A percentile compares a stretch with the other conserved stretches of the same genome.
phyloP scores from a whole-genome alignment of 73 alveolate genomes.

The Tetrahymena thermophila region DNA sequence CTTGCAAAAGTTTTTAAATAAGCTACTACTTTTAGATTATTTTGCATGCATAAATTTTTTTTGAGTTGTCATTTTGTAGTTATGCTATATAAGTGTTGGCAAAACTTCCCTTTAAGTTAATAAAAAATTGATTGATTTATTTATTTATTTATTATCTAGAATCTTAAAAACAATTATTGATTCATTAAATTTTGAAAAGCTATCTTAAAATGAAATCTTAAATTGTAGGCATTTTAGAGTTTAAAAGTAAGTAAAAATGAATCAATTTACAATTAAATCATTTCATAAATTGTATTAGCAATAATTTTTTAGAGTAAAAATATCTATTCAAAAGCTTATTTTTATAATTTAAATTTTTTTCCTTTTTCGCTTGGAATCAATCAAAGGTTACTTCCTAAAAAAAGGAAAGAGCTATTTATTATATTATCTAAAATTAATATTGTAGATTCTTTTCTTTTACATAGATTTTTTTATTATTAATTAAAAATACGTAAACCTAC shows the following conservation, averaged over 20 bases:
- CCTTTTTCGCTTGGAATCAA: too few relatives aligned
- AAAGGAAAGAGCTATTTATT: background rate
- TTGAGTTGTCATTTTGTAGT: slow-evolving; percentile 11
- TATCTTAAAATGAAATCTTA: too few relatives aligned
- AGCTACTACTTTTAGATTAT: slow-evolving; percentile 16
- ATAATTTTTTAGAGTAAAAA: too few relatives aligned
- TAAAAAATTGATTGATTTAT: background rate
- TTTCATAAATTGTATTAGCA: too few relatives aligned
- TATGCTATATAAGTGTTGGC: slow-evolving; percentile 43
- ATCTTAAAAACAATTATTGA: too few relatives aligned
- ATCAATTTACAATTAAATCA: too few relatives aligned
- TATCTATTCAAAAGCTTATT: background rate
- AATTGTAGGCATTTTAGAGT: too few relatives aligned
- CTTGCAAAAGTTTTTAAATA: slow-evolving; percentile 11
- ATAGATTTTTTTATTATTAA: background rate
- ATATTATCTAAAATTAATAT: too few relatives aligned
- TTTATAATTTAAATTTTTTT: too few relatives aligned
- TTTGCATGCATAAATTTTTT: slow-evolving; percentile 27
- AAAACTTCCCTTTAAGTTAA: slow-evolving; percentile 4
- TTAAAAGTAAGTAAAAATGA: too few relatives aligned
- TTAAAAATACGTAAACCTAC: background rate
- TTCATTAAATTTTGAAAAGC: too few relatives aligned
- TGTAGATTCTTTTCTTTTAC: background rate
- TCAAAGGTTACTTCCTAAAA: too few relatives aligned
- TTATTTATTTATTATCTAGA: background rate